A percentile compares a stretch with the other conserved stretches of the same genome.
Conservation (phyloP, 2,329 filamentous ascomycete genomes). For the Xylaria digitata region DNA sequence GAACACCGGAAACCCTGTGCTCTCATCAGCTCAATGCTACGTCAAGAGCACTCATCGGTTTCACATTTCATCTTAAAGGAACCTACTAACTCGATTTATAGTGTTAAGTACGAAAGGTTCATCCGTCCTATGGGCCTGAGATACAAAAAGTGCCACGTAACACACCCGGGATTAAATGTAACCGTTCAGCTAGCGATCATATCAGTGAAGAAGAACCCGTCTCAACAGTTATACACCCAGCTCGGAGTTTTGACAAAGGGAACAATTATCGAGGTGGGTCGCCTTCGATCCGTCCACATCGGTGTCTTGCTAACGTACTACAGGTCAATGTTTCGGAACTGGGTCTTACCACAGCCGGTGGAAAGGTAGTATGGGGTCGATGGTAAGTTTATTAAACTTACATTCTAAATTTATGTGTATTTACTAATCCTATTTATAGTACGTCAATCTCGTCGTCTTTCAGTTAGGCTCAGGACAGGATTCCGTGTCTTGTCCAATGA, state of each 20-base stretch:
- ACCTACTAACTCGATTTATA: neutral
- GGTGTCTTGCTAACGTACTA: conserved; percentile 59
- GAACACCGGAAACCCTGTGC: conserved; percentile 58
- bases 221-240: conserved; percentile 78
- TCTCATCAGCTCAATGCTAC: neutral
- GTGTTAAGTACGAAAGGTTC: no score
- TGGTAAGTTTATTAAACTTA: conserved; percentile 44
- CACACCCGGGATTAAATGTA: conserved; percentile 40
- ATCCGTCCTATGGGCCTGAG: conserved; percentile 50
- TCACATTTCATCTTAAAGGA: neutral
- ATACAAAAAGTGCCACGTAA: conserved; percentile 82
- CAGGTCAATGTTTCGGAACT: conserved; percentile 95
- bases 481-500: neutral
- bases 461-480: neutral
- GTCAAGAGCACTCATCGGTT: neutral
- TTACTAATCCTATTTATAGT: conserved; percentile 22
- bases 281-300: neutral
- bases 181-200: conserved; percentile 58
- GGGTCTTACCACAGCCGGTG: conserved; percentile 87
- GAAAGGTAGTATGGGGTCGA: conserved; percentile 89
- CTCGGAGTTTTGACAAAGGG: conserved; percentile 64
- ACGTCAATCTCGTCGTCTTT: conserved; percentile 1
- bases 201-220: conserved; percentile 76
- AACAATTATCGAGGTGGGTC: conserved; percentile 75
- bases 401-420: conserved; percentile 40